phyloP scores from a whole-genome alignment of 176 grass and related monocot species.

The Calamus simplicifolius region DNA sequence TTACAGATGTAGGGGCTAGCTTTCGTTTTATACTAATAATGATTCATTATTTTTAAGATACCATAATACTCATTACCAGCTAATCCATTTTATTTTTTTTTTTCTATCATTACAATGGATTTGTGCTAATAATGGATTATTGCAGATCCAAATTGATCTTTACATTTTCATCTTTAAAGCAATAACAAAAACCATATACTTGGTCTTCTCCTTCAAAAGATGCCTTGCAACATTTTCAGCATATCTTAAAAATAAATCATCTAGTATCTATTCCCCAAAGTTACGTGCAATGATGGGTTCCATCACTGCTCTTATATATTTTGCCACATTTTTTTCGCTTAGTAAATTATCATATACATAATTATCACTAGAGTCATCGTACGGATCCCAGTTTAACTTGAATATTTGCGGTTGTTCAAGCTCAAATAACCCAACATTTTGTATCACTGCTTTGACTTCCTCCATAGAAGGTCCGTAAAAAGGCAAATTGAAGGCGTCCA shows the following conservation, averaged over 20 bases:
- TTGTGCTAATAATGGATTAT: too few species aligned
- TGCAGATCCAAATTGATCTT: neutral
- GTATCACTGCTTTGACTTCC: constrained; percentile 37
- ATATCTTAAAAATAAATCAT: too few species aligned
- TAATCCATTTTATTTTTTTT: too few species aligned
- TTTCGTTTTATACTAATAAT: too few species aligned
- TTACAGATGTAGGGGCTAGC: too few species aligned
- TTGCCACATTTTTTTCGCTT: constrained; percentile 38
- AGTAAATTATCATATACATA: constrained; percentile 7
- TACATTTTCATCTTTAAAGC: constrained; percentile 14
- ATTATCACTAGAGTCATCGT: constrained; percentile 22
- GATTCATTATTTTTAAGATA: too few species aligned
- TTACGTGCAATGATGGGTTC: neutral
- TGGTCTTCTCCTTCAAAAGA: constrained; percentile 33
- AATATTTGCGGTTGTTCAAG: constrained; percentile 28
- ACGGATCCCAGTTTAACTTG: constrained; percentile 41
- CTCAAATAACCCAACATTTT: constrained; percentile 29
- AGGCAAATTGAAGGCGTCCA: constrained; percentile 30
- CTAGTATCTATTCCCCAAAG: constrained; percentile 27
- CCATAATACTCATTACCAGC: too few species aligned
- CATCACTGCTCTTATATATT: constrained; percentile 23
- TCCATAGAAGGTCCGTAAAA: constrained; percentile 50
- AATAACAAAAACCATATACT: constrained; percentile 31
- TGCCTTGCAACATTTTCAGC: neutral
- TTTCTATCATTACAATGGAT: too few species aligned